A percentile compares a stretch with the other conserved stretches of the same genome.
These are phyloP conservation scores for Aspergillus ruber DNA, from an alignment of 2,329 filamentous ascomycete species.

Conservation along the genomic window DNA sequence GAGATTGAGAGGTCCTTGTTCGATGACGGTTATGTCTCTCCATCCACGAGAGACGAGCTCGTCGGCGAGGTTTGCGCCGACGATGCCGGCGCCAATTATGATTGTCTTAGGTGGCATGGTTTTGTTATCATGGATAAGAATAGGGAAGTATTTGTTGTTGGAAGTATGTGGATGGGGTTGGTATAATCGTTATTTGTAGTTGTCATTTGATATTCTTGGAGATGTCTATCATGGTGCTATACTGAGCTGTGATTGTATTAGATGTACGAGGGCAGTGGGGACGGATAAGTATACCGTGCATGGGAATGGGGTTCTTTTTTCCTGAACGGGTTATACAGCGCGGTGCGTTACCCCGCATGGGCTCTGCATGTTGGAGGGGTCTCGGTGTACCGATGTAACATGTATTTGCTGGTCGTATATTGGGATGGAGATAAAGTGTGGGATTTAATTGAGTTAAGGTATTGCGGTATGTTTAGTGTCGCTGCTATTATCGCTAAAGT, in stretches of 20 bases:
- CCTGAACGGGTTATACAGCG: slow-evolving; percentile 1
- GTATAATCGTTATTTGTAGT: too few relatives aligned
- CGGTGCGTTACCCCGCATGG: neutral
- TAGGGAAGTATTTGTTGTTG: neutral
- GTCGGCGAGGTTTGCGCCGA: slow-evolving; percentile 58
- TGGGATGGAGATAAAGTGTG: too few relatives aligned
- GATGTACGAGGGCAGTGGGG: too few relatives aligned
- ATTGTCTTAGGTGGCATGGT: slow-evolving; percentile 41
- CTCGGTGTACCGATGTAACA: too few relatives aligned
- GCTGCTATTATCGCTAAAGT: too few relatives aligned
- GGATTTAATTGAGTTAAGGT: too few relatives aligned
- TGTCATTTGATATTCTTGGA: too few relatives aligned
- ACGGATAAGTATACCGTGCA: slow-evolving; percentile 1
- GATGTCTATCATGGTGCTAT: too few relatives aligned
- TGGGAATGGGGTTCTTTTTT: slow-evolving; percentile 9
- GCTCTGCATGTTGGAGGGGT: neutral
- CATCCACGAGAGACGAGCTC: slow-evolving; percentile 58
- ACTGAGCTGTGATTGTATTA: too few relatives aligned
- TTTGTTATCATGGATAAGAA: neutral
- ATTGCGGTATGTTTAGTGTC: too few relatives aligned
- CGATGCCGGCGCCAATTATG: slow-evolving; percentile 59
- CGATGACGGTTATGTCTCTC: slow-evolving; percentile 58
- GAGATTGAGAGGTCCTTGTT: slow-evolving; percentile 57
- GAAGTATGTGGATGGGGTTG: too few relatives aligned
- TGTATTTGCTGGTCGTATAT: too few relatives aligned